These are phyloP conservation scores for Vitis hybrid DNA, from an alignment of 177 flowering plant species.

Conservation along the genomic window DNA sequence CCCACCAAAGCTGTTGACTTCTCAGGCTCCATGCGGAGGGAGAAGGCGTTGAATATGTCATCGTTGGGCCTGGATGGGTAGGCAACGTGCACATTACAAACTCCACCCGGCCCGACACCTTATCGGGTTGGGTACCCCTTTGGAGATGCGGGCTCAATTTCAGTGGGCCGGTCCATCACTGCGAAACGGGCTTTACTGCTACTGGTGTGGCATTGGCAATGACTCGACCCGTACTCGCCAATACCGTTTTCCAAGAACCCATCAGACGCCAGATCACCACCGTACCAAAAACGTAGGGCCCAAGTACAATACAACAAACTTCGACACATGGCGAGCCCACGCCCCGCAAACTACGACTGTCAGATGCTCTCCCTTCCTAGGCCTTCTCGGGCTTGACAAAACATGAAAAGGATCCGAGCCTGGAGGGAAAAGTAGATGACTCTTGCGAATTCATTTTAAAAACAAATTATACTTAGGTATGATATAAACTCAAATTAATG, in stretches of 20 bases:
- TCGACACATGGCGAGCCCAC: slow-evolving; percentile 8
- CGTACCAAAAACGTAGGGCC: slow-evolving; percentile 17
- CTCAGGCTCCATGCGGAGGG: no score
- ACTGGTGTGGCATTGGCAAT: slow-evolving; percentile 14
- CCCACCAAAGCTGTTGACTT: no score
- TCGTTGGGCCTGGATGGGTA: no score
- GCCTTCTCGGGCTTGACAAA: slow-evolving; percentile 10
- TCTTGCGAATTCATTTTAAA: background rate
- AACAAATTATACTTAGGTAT: no score
- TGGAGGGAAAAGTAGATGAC: slow-evolving; percentile 12
- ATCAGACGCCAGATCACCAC: slow-evolving; percentile 5
- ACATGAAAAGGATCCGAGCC: slow-evolving; percentile 7
- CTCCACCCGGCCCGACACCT: no score
- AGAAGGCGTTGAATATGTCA: no score
- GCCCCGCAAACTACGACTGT: slow-evolving; percentile 12
- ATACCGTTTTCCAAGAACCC: slow-evolving; percentile 8
- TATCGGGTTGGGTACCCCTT: no score
- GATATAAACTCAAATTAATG: no score
- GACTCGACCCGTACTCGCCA: slow-evolving; percentile 14
- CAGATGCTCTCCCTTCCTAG: slow-evolving; percentile 11
- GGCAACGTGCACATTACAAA: no score
- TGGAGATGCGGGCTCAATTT: background rate
- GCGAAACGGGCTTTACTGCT: slow-evolving; percentile 8
- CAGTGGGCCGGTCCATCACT: slow-evolving; percentile 9
- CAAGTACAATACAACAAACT: slow-evolving; percentile 7